Base-by-base conservation (phyloP, 805 yeast genomes). In the Yamadazyma sp. region DNA sequence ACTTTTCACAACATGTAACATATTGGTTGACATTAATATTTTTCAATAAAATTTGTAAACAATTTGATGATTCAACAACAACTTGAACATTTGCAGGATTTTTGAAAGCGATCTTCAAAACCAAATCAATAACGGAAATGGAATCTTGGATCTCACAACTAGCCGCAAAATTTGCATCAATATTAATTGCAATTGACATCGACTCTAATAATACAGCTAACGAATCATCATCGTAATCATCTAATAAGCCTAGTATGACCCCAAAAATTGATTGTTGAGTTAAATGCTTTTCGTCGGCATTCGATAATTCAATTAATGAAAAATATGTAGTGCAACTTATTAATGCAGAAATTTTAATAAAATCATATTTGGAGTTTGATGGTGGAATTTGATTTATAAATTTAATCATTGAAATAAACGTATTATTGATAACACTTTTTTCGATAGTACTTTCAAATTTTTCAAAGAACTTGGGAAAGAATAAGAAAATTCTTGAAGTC, bases 141-240 rank as follows among this genome's bases (percentile, higher is more conserved):
- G 43, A 45, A 11, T 29, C 33, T 5, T 37, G 37, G 6, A 33
- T 21, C 23, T 30, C 20, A 2, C 42, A 40, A 6, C 40, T 47
- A 5, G 59, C 45, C 5, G 70, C 65, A 16, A 36, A 36, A 2
- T 20, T 20, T 7, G 53, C 55, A 37, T 58, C 55, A 13, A 65
- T 49, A 31, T 69, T 65, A 25, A 84, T 72, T 1, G 80, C 74
- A 3, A 72, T 67, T 1, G 79, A 68, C n/a, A 85, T 56, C 0
- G 83, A 73, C 52, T 88, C 96, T 9, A 85, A 69, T 27, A 89
- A 57, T 30, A 83, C 69, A 1, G 88, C 75, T 23, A 84, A 78
- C 0, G 95, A 75, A 49, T 89, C 98, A 30, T 86, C 96, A 29
- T 79, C 84, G 0, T 93, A 75, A 1, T 76, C 82, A 1, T 70